phyloP scores from a whole-genome alignment of 148 eudicot species.

The Fallopia convolvulus region DNA sequence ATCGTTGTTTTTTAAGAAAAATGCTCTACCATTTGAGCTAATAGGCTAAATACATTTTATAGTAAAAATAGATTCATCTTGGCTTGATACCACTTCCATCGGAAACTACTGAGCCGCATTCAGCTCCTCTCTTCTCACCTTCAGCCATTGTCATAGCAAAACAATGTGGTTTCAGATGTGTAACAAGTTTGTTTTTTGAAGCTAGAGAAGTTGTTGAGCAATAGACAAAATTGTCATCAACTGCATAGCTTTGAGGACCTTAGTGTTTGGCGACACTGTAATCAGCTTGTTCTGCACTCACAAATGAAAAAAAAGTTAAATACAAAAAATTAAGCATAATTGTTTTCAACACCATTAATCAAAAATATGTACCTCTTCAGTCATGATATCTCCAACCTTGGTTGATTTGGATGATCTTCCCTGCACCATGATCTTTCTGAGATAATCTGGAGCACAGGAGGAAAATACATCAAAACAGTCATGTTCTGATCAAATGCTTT shows the following conservation, averaged over 20 bases:
- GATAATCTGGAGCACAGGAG: constrained; percentile 59
- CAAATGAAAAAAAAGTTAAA: not conserved
- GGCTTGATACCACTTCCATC: no score
- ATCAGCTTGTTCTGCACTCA: constrained; percentile 88
- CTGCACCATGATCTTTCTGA: constrained; percentile 95
- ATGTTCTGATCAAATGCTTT: not conserved
- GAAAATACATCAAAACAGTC: not conserved
- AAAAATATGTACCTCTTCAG: constrained; percentile 70
- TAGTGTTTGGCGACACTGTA: constrained; percentile 78
- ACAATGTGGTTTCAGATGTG: not conserved
- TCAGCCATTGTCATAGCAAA: constrained; percentile 31
- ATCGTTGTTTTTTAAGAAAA: no score
- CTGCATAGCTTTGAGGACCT: constrained; percentile 90
- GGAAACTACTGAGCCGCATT: no score
- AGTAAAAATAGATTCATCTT: no score
- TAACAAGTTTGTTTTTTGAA: not conserved
- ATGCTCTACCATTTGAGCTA: no score
- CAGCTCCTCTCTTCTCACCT: no score
- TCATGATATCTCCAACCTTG: constrained; percentile 99
- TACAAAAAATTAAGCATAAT: not conserved
- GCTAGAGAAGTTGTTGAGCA: not conserved
- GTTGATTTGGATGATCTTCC: constrained; percentile 98
- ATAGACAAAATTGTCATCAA: constrained; percentile 68
- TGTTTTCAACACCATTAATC: not conserved
- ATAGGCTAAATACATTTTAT: no score